Conservation (phyloP, 495 filamentous ascomycete genomes). For the Penicillium canescens region DNA sequence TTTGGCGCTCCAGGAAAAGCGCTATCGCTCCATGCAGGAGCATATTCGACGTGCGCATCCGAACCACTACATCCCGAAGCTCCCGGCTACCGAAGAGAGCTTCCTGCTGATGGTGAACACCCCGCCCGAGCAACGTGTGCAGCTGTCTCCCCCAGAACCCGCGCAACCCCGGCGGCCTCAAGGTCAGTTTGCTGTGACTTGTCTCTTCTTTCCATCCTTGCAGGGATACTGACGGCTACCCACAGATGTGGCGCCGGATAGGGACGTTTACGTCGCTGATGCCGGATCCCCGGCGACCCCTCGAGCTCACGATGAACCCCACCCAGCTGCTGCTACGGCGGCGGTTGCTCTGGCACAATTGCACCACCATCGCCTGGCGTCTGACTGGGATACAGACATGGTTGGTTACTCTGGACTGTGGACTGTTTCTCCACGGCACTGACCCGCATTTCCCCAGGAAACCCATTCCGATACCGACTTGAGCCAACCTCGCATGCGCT, state of each 20-base stretch:
- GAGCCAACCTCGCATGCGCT: slow-evolving; percentile 54
- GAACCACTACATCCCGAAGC: slow-evolving; percentile 97
- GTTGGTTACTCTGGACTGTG: slow-evolving; percentile 49
- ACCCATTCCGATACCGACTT: slow-evolving; percentile 72
- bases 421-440: background rate
- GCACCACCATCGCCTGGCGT: slow-evolving; percentile 76
- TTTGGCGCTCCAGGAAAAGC: slow-evolving; percentile 71
- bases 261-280: slow-evolving; percentile 60
- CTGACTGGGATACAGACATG: slow-evolving; percentile 82
- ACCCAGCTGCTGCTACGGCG: slow-evolving; percentile 70
- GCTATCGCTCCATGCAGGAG: slow-evolving; percentile 99
- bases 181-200: slow-evolving; percentile 25
- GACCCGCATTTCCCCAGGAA: slow-evolving; percentile 49
- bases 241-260: slow-evolving; percentile 42
- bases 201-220: background rate
- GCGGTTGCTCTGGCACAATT: slow-evolving; percentile 87
- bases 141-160: slow-evolving; percentile 57
- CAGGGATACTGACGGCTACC: slow-evolving; percentile 29
- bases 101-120: slow-evolving; percentile 94
- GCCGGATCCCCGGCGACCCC: slow-evolving; percentile 72
- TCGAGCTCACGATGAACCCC: slow-evolving; percentile 70
- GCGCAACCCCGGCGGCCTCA: slow-evolving; percentile 38
- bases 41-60: slow-evolving; percentile 97
- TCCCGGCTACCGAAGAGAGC: slow-evolving; percentile 98
- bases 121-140: slow-evolving; percentile 71